Evolutionary conservation across 257 asterid species (phyloP).

Genomic region (Catharanthus roseus): DNA sequence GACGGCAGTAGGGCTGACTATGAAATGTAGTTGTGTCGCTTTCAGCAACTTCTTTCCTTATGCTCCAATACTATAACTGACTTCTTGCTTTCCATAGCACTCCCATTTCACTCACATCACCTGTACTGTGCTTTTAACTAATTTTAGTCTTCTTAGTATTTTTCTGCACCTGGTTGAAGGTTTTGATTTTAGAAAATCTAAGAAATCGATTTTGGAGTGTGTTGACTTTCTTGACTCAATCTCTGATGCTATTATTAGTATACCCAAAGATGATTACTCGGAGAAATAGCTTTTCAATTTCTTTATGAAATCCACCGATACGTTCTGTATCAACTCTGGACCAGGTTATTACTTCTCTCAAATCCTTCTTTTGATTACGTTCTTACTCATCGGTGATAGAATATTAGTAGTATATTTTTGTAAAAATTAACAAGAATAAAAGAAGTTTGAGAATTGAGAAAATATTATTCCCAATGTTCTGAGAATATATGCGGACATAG

Average conservation of each 20-base stretch:
- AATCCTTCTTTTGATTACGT: neutral
- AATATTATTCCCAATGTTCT: too few relatives aligned
- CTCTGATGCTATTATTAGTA: constrained; percentile 27
- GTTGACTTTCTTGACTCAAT: constrained; percentile 44
- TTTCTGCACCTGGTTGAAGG: constrained; percentile 44
- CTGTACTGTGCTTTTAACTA: neutral
- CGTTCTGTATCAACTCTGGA: constrained; percentile 35
- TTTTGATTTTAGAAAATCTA: constrained; percentile 37
- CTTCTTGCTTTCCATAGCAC: neutral
- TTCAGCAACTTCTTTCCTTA: neutral
- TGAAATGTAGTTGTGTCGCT: constrained; percentile 6
- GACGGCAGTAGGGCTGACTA: neutral
- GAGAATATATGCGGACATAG: too few relatives aligned
- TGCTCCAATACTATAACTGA: neutral
- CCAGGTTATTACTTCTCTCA: constrained; percentile 36
- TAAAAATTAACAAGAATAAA: too few relatives aligned
- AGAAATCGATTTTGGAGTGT: constrained; percentile 39
- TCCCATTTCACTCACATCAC: neutral
- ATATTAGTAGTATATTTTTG: too few relatives aligned
- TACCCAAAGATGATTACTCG: constrained; percentile 26
- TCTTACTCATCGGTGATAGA: neutral
- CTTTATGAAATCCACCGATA: constrained; percentile 46
- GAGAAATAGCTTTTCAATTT: constrained; percentile 35
- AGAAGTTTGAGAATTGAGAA: too few relatives aligned
- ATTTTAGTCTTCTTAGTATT: neutral